Evolutionary conservation across 2,329 filamentous ascomycete species (phyloP), one percentile per base, ranked within the genome.

Genomic region (Arthrobotrys sphaeroides): DNA sequence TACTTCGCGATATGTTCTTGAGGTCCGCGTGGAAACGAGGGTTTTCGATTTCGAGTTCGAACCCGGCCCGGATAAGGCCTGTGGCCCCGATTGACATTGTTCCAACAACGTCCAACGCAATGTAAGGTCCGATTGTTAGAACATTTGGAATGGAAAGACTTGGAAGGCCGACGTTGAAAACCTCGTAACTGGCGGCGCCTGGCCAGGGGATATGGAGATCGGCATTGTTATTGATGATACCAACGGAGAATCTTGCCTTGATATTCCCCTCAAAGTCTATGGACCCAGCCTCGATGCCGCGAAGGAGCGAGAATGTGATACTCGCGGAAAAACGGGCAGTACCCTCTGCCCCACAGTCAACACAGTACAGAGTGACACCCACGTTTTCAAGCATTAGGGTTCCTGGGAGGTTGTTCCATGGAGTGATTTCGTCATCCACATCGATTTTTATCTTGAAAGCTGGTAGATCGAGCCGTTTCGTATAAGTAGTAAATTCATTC

Each of bases 211-310:
- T 33, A n/a, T 53, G 16, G 13, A 70, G 10, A 20, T 65, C 65
- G 0, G 49, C 40, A 16, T 76, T 76, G 9, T 42, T 70, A 28
- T 76, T 76, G 22, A 65, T 28, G 6, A 76, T 66, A 3, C 72
- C 72, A 1, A 76, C 18, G 0, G 72, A 69, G 18, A 76, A 53
- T 22, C 28, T 70, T 1, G 64, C 66, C 28, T 76, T 76, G 28
- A 76, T 31, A 26, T 65, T 69, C 10, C 72, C 72, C 45, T 64
- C 66, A 16, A 76, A 76, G n/a, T 76, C 72, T n/a, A 76, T 69
- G 9, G 66, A 76, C 2, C 64, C 64, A 20, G 47, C 40, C 31
- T 76, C 64, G 9, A 76, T 76, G n/a, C 72, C 72, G 1, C 59
- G 33, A 12, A 61, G 45, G 9, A 70, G 49, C 6, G 72, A 76